phyloP scores from a whole-genome alignment of 306 rosid genomes.

The Gastrolobium villosum region DNA sequence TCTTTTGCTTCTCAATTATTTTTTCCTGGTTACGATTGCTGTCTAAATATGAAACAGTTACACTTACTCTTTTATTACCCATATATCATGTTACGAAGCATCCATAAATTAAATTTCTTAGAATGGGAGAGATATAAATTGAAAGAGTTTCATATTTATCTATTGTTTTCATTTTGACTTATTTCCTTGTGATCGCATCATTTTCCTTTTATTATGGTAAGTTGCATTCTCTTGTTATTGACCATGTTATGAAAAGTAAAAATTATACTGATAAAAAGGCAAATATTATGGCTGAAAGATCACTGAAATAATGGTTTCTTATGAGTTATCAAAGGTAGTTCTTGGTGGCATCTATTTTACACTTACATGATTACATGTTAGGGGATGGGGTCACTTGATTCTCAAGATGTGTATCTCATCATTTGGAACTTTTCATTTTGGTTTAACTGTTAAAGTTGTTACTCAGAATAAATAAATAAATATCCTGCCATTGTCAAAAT shows the following conservation, averaged over 20 bases:
- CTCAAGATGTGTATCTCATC: conserved; percentile 24
- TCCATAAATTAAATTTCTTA: conserved; percentile 24
- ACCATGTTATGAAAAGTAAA: conserved; percentile 44
- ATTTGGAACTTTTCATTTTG: conserved; percentile 26
- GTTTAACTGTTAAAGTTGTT: background rate
- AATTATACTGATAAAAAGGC: conserved; percentile 42
- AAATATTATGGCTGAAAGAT: conserved; percentile 33
- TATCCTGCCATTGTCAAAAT: conserved; percentile 7
- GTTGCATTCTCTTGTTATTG: conserved; percentile 49
- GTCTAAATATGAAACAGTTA: conserved; percentile 23
- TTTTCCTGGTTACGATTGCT: conserved; percentile 36
- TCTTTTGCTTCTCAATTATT: conserved; percentile 26
- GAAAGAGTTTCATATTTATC: conserved; percentile 27
- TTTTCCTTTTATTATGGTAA: conserved; percentile 44
- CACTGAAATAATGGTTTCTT: conserved; percentile 40
- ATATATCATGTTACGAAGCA: conserved; percentile 44
- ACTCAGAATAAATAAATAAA: background rate
- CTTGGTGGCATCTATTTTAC: conserved; percentile 39
- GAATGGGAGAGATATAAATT: conserved; percentile 31
- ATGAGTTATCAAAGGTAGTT: conserved; percentile 32
- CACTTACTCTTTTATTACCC: conserved; percentile 15
- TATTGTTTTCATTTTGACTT: conserved; percentile 34
- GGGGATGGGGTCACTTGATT: conserved; percentile 25
- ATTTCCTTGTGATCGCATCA: conserved; percentile 33
- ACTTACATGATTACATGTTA: conserved; percentile 1